Conservation (phyloP, 2,329 filamentous ascomycete species). For the Graphilbum sp. region DNA sequence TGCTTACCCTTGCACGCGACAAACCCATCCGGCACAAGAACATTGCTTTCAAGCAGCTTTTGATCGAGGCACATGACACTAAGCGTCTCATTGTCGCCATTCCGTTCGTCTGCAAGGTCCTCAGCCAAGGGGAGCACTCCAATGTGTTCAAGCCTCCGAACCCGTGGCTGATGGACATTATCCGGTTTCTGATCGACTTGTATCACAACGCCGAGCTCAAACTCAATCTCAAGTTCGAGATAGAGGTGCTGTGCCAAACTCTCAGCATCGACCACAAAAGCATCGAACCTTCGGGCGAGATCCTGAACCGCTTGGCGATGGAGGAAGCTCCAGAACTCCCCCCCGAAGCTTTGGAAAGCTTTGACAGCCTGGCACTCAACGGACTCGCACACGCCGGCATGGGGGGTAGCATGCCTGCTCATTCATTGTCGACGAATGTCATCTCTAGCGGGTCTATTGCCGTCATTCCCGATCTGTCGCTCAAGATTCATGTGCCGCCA, state of each 20-base stretch:
- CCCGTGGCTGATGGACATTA: conserved; percentile 94
- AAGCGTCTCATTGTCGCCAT: conserved; percentile 85
- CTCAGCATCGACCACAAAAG: conserved; percentile 82
- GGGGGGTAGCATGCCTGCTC: neutral
- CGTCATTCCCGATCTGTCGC: conserved; percentile 68
- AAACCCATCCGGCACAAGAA: conserved; percentile 94
- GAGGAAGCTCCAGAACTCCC: conserved; percentile 45
- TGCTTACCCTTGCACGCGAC: conserved; percentile 80
- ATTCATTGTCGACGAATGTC: conserved; percentile 61
- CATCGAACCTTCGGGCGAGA: conserved; percentile 74
- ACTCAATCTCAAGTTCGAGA: conserved; percentile 95
- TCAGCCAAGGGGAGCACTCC: conserved; percentile 70
- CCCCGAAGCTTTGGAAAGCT: conserved; percentile 58
- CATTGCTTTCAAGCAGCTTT: conserved; percentile 88
- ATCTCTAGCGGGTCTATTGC: conserved; percentile 63
- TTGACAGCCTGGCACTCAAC: conserved; percentile 68
- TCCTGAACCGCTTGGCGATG: conserved; percentile 55
- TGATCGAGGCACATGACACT: conserved; percentile 86
- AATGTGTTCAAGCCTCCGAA: conserved; percentile 89
- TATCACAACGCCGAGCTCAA: conserved; percentile 90
- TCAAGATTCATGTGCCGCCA: conserved; percentile 64
- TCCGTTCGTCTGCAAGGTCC: conserved; percentile 92
- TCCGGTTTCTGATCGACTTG: conserved; percentile 77
- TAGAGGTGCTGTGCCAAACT: conserved; percentile 91
- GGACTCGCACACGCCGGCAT: conserved; percentile 52